Conservation (phyloP, 2,329 filamentous ascomycete genomes). For the Cladosporium sp. region DNA sequence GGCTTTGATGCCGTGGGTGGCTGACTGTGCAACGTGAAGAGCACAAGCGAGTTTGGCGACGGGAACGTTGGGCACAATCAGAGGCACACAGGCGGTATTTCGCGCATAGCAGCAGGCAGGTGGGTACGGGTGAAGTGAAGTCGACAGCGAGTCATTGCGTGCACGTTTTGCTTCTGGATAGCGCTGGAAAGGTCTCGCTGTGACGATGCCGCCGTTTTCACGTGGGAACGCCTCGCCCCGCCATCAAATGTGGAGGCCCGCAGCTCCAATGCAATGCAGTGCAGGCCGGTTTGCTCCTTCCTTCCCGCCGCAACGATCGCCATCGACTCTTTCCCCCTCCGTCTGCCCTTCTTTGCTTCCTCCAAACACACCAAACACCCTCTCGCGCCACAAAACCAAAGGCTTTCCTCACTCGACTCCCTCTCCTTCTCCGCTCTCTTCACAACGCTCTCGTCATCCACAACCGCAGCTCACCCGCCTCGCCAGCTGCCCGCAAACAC, state of each 20-base stretch:
- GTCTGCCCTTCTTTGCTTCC: background rate
- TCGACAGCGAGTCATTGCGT: background rate
- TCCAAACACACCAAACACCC: background rate
- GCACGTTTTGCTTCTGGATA: background rate
- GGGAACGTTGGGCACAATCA: background rate
- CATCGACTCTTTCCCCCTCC: background rate
- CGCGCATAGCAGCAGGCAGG: background rate
- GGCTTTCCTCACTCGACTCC: background rate
- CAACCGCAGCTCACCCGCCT: background rate
- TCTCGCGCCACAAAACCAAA: background rate
- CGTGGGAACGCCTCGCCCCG: background rate
- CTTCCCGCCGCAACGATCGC: slow-evolving; percentile 3
- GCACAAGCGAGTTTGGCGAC: background rate
- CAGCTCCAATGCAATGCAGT: background rate
- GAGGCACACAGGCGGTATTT: background rate
- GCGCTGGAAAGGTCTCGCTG: background rate
- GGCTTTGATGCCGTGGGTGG: background rate
- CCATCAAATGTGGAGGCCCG: background rate
- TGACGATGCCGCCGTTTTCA: background rate
- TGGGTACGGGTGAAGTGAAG: background rate
- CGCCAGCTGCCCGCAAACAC: background rate
- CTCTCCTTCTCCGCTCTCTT: background rate
- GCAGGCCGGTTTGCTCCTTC: background rate
- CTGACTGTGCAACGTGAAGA: background rate
- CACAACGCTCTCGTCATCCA: background rate